Percentiles rank a stretch among this genome's conserved stretches.
These are phyloP conservation scores for Phytophthora europaea DNA, from an alignment of 352 stramenopile species.

Conservation along the genomic window DNA sequence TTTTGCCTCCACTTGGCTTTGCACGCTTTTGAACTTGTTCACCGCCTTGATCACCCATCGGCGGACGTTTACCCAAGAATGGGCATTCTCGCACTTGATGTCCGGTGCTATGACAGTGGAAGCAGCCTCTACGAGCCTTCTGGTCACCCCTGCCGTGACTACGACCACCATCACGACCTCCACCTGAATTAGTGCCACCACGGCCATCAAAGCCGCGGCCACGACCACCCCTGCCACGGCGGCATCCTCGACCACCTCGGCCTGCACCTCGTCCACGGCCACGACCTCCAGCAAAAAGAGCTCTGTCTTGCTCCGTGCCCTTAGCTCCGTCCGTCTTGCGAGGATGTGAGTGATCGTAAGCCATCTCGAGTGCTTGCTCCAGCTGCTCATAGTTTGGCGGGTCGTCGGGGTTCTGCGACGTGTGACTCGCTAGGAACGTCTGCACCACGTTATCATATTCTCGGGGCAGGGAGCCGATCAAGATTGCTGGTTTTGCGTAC, in stretches of 20 bases:
- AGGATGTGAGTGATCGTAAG: constrained; percentile 1
- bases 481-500: constrained; percentile 9
- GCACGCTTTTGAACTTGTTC: too few relatives aligned
- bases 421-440: constrained; percentile 6
- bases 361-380: constrained; percentile 8
- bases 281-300: constrained; percentile 4
- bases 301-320: constrained; percentile 7
- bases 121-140: too few relatives aligned
- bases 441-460: constrained; percentile 18
- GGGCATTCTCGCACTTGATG: too few relatives aligned
- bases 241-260: neutral
- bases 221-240: neutral
- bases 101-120: too few relatives aligned
- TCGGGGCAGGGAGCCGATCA: neutral
- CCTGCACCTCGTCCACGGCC: neutral
- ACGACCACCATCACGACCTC: neutral
- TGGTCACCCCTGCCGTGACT: too few relatives aligned
- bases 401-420: neutral
- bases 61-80: too few relatives aligned
- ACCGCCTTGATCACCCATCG: too few relatives aligned
- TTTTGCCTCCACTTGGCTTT: too few relatives aligned
- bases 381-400: constrained; percentile 18
- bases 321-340: neutral
- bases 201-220: neutral
- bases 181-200: neutral